Evolutionary conservation across 257 asterid genomes (phyloP).

Genomic region (Petrea volubilis): DNA sequence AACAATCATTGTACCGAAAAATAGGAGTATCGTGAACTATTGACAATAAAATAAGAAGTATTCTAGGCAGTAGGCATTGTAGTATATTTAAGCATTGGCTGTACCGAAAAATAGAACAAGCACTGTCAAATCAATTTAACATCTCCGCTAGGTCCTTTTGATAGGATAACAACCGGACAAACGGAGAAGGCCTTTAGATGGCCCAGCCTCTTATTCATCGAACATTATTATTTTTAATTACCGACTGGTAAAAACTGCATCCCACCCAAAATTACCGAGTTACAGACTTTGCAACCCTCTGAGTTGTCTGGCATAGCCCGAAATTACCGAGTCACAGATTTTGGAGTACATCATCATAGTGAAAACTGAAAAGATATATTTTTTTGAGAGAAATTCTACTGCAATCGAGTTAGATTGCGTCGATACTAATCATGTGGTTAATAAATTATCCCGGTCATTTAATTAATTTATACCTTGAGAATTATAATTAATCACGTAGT

Average conservation of each 20-base stretch:
- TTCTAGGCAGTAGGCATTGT: not conserved
- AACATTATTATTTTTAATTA: not conserved
- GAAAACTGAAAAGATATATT: not conserved
- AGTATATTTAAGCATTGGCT: not conserved
- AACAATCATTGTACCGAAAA: too few relatives aligned
- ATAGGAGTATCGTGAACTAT: too few relatives aligned
- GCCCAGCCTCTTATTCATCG: not conserved
- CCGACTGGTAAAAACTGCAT: too few relatives aligned
- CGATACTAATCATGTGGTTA: too few relatives aligned
- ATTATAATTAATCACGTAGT: too few relatives aligned
- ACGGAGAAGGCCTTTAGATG: constrained; percentile 4
- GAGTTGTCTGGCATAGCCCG: not conserved
- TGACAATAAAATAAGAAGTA: not conserved
- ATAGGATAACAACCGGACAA: constrained; percentile 17
- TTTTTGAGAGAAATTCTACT: too few relatives aligned
- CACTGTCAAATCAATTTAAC: constrained; percentile 29
- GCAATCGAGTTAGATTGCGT: too few relatives aligned
- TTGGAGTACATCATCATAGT: not conserved
- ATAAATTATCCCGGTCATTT: too few relatives aligned
- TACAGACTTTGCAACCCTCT: not conserved
- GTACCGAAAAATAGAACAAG: constrained; percentile 7
- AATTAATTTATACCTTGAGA: too few relatives aligned
- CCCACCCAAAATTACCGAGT: not conserved
- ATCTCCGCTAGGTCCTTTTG: constrained; percentile 9
- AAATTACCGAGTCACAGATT: not conserved